Conservation (phyloP, 2,329 filamentous ascomycete species). For the Madurella fahalii region DNA sequence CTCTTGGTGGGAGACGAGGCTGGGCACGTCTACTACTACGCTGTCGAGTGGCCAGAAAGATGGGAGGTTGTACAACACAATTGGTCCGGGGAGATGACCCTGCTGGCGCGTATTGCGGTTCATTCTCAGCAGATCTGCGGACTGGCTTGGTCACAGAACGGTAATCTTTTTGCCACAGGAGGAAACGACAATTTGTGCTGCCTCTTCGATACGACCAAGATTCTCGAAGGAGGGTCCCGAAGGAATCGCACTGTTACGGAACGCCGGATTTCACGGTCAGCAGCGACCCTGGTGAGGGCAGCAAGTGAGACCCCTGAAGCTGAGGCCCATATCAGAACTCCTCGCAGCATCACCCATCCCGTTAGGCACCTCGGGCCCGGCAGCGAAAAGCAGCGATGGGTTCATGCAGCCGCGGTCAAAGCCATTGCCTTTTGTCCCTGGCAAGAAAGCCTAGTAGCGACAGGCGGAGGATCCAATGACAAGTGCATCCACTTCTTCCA, state of each 20-base stretch:
- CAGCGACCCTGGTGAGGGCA: not conserved
- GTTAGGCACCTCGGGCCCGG: slow-evolving; percentile 50
- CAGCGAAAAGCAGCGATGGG: slow-evolving; percentile 66
- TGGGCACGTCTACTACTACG: slow-evolving; percentile 83
- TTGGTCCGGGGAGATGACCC: slow-evolving; percentile 74
- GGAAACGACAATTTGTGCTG: slow-evolving; percentile 90
- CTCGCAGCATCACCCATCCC: slow-evolving; percentile 30
- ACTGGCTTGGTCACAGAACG: slow-evolving; percentile 55
- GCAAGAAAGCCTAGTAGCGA: slow-evolving; percentile 81
- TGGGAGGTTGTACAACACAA: slow-evolving; percentile 60
- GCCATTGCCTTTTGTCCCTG: slow-evolving; percentile 96
- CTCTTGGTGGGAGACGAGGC: slow-evolving; percentile 80
- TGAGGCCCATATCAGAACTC: slow-evolving; percentile 24
- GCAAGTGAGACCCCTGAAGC: slow-evolving; percentile 16
- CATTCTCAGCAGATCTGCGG: slow-evolving; percentile 92
- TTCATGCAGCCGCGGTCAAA: slow-evolving; percentile 85
- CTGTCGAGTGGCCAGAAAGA: slow-evolving; percentile 74
- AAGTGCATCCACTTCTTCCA: slow-evolving; percentile 96
- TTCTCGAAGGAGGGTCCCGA: slow-evolving; percentile 38
- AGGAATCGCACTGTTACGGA: not conserved
- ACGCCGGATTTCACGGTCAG: not conserved
- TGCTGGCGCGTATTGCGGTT: slow-evolving; percentile 71
- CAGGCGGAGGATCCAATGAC: slow-evolving; percentile 90
- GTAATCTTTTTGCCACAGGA: slow-evolving; percentile 75
- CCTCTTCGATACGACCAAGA: slow-evolving; percentile 66